Conservation (phyloP, 2,329 filamentous ascomycete species). For the Conoideocrella luteorostrata region DNA sequence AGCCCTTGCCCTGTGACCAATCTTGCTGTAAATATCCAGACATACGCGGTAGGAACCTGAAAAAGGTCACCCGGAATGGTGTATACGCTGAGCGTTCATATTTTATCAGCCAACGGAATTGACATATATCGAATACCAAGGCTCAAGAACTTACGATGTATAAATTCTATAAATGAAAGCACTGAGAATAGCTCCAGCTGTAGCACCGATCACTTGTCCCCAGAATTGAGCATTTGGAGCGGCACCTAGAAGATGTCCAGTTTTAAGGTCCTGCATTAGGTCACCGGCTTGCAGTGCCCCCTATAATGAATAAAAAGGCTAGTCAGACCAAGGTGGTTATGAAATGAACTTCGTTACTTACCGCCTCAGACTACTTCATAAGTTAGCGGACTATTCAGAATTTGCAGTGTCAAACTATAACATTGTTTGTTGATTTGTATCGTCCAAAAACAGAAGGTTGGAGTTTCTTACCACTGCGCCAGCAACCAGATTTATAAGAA, state of each 20-base stretch:
- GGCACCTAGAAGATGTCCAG: conserved; percentile 85
- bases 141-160: conserved; percentile 40
- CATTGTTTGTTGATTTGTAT: too few species aligned
- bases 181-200: conserved; percentile 77
- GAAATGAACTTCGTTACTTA: conserved; percentile 14
- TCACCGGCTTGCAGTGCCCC: conserved; percentile 91
- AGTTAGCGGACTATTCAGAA: too few species aligned
- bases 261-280: conserved; percentile 95
- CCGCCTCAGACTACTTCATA: conserved; percentile 31
- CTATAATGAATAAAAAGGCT: conserved; percentile 18
- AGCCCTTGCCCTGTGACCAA: conserved; percentile 87
- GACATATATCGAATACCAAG: neutral
- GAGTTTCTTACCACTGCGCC: conserved; percentile 59
- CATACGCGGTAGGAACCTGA: conserved; percentile 88
- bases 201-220: conserved; percentile 87
- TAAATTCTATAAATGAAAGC: conserved; percentile 87
- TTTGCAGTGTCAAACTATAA: too few species aligned
- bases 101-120: neutral
- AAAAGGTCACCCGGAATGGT: conserved; percentile 83
- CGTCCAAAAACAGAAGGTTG: neutral
- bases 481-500: conserved; percentile 92
- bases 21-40: conserved; percentile 95
- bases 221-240: conserved; percentile 94
- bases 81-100: conserved; percentile 56
- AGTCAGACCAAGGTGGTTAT: neutral